Conservation (phyloP, 192 early-diverging fungal genomes). For the Entrophospora sp. region DNA sequence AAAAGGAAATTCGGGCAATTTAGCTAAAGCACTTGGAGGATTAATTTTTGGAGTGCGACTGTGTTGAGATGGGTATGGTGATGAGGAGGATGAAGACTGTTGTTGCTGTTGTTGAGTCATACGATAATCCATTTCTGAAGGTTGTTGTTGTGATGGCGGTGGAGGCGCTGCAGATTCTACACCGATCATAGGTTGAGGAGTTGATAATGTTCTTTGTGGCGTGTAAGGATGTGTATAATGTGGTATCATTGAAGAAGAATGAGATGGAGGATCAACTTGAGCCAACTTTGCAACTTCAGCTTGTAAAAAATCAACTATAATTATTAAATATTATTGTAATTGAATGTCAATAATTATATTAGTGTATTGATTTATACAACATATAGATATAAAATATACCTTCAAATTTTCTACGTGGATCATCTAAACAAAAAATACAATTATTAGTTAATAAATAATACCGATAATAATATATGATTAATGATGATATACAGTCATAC, state of each 20-base stretch:
- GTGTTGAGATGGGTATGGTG: background rate
- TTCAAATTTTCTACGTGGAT: constrained; percentile 17
- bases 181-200: constrained; percentile 9
- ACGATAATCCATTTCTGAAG: constrained; percentile 3
- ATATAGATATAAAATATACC: constrained; percentile 1
- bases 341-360: no score
- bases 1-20: constrained; percentile 17
- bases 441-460: no score
- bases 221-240: constrained; percentile 1
- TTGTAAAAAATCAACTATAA: constrained; percentile 18
- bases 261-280: background rate
- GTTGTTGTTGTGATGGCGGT: no score
- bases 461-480: no score
- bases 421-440: no score
- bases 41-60: constrained; percentile 1
- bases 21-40: constrained; percentile 7
- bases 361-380: no score
- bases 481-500: no score
- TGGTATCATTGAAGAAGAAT: background rate
- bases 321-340: no score
- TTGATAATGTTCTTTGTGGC: background rate
- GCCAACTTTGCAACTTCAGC: constrained; percentile 20
- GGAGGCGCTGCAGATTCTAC: background rate
- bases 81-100: no score
- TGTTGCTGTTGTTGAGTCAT: no score